Evolutionary conservation across 208 protist species (phyloP).

Genomic region (Strigomonas culicis): DNA sequence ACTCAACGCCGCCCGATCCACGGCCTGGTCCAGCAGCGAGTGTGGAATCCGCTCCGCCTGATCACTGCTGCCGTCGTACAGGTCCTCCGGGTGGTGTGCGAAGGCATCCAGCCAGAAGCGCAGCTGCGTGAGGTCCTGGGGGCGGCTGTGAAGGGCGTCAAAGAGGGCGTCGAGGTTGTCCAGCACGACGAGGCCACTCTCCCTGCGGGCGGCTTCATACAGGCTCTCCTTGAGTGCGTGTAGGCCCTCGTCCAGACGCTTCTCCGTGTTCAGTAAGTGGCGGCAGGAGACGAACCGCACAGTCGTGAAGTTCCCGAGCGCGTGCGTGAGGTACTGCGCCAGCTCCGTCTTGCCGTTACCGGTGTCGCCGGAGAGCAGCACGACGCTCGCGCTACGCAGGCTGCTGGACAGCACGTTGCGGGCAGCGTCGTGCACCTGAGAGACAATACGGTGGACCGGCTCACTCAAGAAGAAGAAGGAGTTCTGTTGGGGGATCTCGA

Average conservation of each 20-base stretch:
- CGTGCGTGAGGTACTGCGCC: constrained; percentile 32
- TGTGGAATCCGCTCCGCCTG: too few species aligned
- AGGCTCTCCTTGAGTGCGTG: constrained; percentile 84
- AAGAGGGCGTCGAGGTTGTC: constrained; percentile 94
- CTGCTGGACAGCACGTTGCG: constrained; percentile 28
- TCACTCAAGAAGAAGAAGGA: constrained; percentile 28
- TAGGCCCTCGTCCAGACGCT: constrained; percentile 37
- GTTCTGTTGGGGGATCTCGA: neutral
- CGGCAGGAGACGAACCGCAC: constrained; percentile 37
- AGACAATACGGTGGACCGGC: constrained; percentile 48
- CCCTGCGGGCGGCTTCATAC: constrained; percentile 94
- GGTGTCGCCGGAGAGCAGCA: constrained; percentile 45
- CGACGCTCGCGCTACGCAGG: constrained; percentile 25
- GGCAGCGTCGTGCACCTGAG: constrained; percentile 18
- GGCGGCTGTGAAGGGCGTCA: constrained; percentile 13
- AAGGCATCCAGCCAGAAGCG: constrained; percentile 30
- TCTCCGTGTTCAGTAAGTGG: constrained; percentile 24
- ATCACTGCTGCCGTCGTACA: constrained; percentile 18
- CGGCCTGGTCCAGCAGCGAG: too few species aligned
- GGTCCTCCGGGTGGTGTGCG: constrained; percentile 20
- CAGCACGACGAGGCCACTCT: constrained; percentile 91
- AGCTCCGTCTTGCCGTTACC: constrained; percentile 68
- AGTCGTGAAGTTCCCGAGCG: constrained; percentile 18
- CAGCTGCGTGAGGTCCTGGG: constrained; percentile 16
- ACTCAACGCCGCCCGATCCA: too few species aligned